Conservation (phyloP, 768 basidiomycete species). For the Aureoboletus auriporus region DNA sequence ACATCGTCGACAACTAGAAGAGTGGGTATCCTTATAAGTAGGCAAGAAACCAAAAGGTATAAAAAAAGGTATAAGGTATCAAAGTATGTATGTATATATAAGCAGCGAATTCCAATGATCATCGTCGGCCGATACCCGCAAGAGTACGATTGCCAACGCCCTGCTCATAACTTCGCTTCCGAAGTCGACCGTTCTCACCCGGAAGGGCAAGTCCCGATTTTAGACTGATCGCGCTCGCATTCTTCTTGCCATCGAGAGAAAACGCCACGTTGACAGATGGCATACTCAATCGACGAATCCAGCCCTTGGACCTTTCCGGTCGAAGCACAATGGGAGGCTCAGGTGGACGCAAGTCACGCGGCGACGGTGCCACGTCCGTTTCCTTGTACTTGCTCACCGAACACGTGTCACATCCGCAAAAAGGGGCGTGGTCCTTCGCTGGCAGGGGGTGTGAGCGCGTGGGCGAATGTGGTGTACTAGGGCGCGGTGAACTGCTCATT, state of each 20-base stretch:
- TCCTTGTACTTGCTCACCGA: constrained; percentile 54
- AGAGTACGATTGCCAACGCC: constrained; percentile 48
- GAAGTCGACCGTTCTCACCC: constrained; percentile 46
- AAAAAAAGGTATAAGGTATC: not conserved
- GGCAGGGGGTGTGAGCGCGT: constrained; percentile 25
- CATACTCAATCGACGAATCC: constrained; percentile 79
- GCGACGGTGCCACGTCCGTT: constrained; percentile 22
- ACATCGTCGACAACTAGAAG: no score
- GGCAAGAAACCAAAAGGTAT: no score
- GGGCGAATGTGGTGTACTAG: constrained; percentile 27
- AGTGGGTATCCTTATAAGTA: no score
- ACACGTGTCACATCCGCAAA: constrained; percentile 65
- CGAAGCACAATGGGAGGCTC: constrained; percentile 43
- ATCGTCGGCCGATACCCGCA: constrained; percentile 43
- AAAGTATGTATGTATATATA: no score
- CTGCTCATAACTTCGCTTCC: constrained; percentile 32
- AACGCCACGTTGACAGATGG: constrained; percentile 61
- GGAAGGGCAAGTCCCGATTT: constrained; percentile 28
- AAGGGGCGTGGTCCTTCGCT: constrained; percentile 48
- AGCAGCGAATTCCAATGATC: not conserved
- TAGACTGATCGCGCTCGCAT: constrained; percentile 40
- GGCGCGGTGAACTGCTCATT: constrained; percentile 7
- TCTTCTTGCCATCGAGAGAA: constrained; percentile 54
- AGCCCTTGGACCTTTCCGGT: constrained; percentile 59
- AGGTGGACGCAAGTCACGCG: constrained; percentile 38